Evolutionary conservation across 106 monocot species (phyloP), one percentile per base, ranked within the genome.

Genomic region (Allium fistulosum): DNA sequence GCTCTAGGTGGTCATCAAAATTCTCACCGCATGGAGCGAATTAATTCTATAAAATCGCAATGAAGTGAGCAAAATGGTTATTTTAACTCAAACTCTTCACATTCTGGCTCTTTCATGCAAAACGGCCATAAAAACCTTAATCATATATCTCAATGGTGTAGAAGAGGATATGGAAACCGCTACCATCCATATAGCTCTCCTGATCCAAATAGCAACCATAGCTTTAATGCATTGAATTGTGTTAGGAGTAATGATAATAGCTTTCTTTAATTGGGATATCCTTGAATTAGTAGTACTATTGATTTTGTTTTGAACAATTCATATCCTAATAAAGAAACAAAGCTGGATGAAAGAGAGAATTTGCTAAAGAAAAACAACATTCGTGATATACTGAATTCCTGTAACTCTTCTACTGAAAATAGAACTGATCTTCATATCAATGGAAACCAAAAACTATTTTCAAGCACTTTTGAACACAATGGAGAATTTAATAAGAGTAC

Each of bases 1-100:
- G 66, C 74, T 1, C 67, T 74, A 0, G 74, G 74, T 4, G 74
- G 74, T 26, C 74, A 74, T 49, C 74, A 74, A 49, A 74, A 74
- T 51, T 66, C 59, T 46, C 74, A 74, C 45, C 49, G 74, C n/a
- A 58, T 22, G 26, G 74, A 74, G 57, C 47, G 74, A 6, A 48
- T 14, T 9, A 49, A 46, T 16, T 12, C 17, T 7, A 64, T 46
- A 7, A 64, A 10, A 10, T 10, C 63, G 4, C 63, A 47, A n/a
- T n/a, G n/a, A 8, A 17, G 49, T 11, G 48, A 64, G 11, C 63
- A 48, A 4, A 14, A 28, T 28, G 28, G 28, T 28, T 28, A 28
- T 3, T 2, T 3, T 3, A 28, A 28, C 3, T 28, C 28, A 28
- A 1, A 28, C 2, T 28, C 28, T 1, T 28, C 28, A 28, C 28